Evolutionary conservation across 306 rosid genomes (phyloP).

Genomic region (Vigna nakashimae): DNA sequence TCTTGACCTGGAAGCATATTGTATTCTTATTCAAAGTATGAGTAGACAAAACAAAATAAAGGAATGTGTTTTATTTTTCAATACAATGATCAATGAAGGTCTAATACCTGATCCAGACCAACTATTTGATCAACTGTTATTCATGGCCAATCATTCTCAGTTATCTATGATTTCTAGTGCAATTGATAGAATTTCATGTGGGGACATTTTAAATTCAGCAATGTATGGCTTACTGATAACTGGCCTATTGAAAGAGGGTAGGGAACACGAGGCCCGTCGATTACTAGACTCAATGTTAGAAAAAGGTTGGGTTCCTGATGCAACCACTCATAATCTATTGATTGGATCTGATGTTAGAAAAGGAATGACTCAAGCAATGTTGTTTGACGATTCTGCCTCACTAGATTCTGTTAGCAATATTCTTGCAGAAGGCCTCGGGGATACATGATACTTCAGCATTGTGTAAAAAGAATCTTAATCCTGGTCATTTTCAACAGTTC

Average conservation of each 20-base stretch:
- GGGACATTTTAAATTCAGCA: slow-evolving; percentile 56
- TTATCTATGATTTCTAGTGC: slow-evolving; percentile 60
- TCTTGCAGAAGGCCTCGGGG: slow-evolving; percentile 75
- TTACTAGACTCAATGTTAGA: slow-evolving; percentile 86
- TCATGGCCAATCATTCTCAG: slow-evolving; percentile 60
- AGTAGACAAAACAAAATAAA: slow-evolving; percentile 54
- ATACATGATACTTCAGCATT: slow-evolving; percentile 44
- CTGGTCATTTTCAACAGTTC: too few species aligned
- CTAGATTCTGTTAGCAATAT: slow-evolving; percentile 79
- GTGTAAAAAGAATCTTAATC: slow-evolving; percentile 25
- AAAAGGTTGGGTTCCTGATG: slow-evolving; percentile 89
- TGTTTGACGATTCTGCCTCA: slow-evolving; percentile 41
- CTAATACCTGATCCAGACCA: slow-evolving; percentile 65
- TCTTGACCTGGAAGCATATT: slow-evolving; percentile 65
- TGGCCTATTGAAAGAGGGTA: slow-evolving; percentile 87
- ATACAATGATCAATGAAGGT: slow-evolving; percentile 69
- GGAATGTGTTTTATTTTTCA: slow-evolving; percentile 65
- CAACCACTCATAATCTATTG: slow-evolving; percentile 76
- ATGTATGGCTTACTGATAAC: slow-evolving; percentile 63
- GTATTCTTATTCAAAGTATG: slow-evolving; percentile 69
- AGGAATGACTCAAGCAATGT: slow-evolving; percentile 35
- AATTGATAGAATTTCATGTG: slow-evolving; percentile 48
- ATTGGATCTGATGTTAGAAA: slow-evolving; percentile 63
- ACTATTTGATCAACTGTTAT: slow-evolving; percentile 61
- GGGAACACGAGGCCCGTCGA: slow-evolving; percentile 53